These are phyloP conservation scores for Solanum paucissectum DNA, from an alignment of 257 asterid species.

Conservation along the genomic window DNA sequence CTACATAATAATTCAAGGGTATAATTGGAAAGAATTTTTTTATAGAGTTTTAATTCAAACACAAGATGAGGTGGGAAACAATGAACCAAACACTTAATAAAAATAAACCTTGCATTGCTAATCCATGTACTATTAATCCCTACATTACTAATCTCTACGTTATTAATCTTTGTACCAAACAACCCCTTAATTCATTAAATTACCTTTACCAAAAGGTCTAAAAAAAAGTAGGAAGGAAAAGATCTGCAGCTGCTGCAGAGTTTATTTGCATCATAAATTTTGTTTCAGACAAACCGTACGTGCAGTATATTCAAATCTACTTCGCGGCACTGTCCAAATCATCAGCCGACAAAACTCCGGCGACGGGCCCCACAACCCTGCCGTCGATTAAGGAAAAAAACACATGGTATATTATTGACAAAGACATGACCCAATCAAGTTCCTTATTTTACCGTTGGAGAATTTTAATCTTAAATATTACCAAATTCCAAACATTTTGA, in stretches of 20 bases:
- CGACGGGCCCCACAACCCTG: background rate
- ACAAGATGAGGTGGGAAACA: too few species aligned
- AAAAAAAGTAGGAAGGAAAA: background rate
- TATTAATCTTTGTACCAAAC: too few species aligned
- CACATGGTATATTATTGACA: background rate
- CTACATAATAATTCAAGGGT: too few species aligned
- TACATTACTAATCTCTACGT: too few species aligned
- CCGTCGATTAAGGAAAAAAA: background rate
- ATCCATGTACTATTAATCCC: too few species aligned
- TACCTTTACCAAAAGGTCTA: background rate
- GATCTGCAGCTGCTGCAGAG: background rate
- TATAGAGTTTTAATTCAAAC: too few species aligned
- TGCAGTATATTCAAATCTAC: background rate
- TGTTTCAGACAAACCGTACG: background rate
- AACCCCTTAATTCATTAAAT: background rate
- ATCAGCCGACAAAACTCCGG: background rate
- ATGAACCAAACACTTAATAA: too few species aligned
- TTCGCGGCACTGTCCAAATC: background rate
- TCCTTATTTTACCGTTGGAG: conserved; percentile 16
- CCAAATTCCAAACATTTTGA: background rate
- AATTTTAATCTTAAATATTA: background rate
- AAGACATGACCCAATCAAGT: background rate
- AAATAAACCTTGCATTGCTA: too few species aligned
- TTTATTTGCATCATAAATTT: background rate
- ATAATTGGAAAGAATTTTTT: too few species aligned